phyloP scores from a whole-genome alignment of 2,329 filamentous ascomycete genomes.

The Colletotrichum sp. region DNA sequence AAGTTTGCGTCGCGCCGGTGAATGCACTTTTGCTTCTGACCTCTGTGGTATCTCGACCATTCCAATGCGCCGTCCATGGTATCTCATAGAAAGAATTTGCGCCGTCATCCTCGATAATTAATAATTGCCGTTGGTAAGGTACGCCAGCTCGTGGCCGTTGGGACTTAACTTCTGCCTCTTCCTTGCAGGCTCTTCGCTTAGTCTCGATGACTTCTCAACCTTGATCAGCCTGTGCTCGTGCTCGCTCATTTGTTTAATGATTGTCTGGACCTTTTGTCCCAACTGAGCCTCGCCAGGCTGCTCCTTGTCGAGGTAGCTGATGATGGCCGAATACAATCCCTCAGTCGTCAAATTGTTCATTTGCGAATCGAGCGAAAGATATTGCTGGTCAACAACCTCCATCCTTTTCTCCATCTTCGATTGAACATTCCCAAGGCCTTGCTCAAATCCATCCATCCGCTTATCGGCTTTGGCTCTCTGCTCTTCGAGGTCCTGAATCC shows the following conservation, averaged over 20 bases:
- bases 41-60: conserved; percentile 1
- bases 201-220: background rate
- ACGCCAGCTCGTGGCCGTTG: background rate
- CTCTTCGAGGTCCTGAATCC: conserved; percentile 1
- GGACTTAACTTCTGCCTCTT: conserved; percentile 5
- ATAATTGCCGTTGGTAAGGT: conserved; percentile 3
- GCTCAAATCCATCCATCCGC: background rate
- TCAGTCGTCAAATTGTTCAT: conserved; percentile 55
- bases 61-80: background rate
- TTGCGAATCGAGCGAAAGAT: conserved; percentile 48
- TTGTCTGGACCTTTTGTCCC: background rate
- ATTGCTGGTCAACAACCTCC: conserved; percentile 37
- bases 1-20: background rate
- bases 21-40: background rate
- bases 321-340: conserved; percentile 44
- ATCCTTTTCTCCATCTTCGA: conserved; percentile 30
- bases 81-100: background rate
- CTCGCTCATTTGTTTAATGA: conserved; percentile 1
- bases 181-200: background rate
- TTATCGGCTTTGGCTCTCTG: background rate
- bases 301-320: conserved; percentile 36
- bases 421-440: background rate
- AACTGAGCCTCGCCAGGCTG: background rate
- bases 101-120: background rate
- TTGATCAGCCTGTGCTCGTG: background rate